Evolutionary conservation across 805 yeast species (phyloP), one percentile per base, ranked within the genome.

Genomic region (Hanseniaspora taiwanica): DNA sequence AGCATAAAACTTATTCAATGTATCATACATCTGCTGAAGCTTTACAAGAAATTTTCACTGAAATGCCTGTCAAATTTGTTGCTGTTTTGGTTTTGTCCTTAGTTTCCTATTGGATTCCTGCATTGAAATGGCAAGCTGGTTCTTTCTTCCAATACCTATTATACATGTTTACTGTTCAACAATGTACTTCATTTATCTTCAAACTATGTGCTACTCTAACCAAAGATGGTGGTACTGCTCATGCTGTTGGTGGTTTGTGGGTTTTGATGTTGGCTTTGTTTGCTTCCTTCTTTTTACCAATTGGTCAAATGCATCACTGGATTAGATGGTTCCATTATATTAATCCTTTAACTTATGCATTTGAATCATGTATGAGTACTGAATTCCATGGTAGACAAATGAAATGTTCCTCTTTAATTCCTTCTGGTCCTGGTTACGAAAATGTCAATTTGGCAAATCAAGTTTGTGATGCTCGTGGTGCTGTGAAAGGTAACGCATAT

Each of bases 1-100:
- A 77, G 53, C 85, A 78, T 51, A 71, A 71, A 50, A 68, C 76
- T 21, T 77, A 73, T 48, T 72, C 78, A 13, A 62, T 78, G 60
- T 76, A 72, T 54, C 71, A 76, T 44, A 75, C 77, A 14, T 69
- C 82, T 18, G 80, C 81, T 20, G 82, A 77, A 56, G 71, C 78
- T 8, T 46, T 78, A 35, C 73, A 79, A 8, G 67, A 67, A 44
- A 69, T 72, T 47, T 52, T 77, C 27, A 67, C 77, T 35, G 76
- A 73, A 50, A 54, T 75, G 38, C 83, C 82, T 2, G 63, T 70
- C 34, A 74, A 76, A 49, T 58, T 72, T 33, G 48, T 71, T 57
- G 70, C 74, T 14, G 64, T 69, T 39, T 39, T 72, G 27, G 53
- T 69, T 37, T 62, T 76, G 46, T 67, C 74, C 0, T 43, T 72